Conservation (phyloP, 306 rosid genomes). For the Spatholobus suberectus region DNA sequence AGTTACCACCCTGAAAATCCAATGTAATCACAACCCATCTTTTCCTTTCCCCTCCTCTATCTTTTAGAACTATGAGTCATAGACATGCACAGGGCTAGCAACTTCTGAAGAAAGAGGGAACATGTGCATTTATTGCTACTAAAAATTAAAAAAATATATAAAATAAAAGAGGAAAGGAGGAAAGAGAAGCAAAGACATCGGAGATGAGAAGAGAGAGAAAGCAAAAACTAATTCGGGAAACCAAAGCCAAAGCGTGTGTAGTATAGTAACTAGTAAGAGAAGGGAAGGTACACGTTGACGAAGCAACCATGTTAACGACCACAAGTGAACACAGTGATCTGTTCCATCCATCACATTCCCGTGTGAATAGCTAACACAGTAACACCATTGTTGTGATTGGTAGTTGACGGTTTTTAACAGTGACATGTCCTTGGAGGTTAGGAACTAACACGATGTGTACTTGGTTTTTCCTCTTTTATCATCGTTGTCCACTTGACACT, state of each 20-base stretch:
- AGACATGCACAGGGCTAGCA: neutral
- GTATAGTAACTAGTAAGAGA: neutral
- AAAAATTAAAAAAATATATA: neutral
- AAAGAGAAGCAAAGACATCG: constrained; percentile 39
- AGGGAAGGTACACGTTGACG: constrained; percentile 14
- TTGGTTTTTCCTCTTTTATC: neutral
- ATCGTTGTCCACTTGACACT: neutral
- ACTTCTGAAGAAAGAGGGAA: neutral
- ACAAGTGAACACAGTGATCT: neutral
- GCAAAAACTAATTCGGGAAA: constrained; percentile 26
- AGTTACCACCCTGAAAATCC: constrained; percentile 22
- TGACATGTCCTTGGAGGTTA: neutral
- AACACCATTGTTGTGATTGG: neutral
- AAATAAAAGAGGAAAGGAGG: constrained; percentile 18
- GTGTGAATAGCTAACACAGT: constrained; percentile 27
- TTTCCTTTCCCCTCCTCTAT: no score
- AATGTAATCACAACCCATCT: constrained; percentile 17
- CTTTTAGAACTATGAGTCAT: no score
- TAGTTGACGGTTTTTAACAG: constrained; percentile 31
- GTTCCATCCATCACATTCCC: constrained; percentile 27
- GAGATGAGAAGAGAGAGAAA: constrained; percentile 17
- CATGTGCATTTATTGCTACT: constrained; percentile 12
- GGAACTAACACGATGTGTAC: neutral
- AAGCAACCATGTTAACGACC: constrained; percentile 25
- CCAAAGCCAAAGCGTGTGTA: neutral